Evolutionary conservation across 441 rosid species (phyloP).

Genomic region (Mallotus japonicus): DNA sequence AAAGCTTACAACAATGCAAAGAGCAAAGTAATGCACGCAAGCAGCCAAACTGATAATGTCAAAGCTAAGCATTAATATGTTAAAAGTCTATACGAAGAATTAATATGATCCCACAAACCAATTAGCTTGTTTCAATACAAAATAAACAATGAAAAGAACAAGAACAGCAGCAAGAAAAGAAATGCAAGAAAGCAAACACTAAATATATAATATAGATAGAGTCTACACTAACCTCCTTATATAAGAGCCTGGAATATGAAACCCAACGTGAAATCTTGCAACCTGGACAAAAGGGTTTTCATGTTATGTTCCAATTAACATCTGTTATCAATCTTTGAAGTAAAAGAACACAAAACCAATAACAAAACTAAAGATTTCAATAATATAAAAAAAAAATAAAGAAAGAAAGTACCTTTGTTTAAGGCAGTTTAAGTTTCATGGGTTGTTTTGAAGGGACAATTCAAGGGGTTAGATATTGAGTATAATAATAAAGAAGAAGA

Average conservation of each 20-base stretch:
- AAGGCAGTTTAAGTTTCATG: conserved; percentile 30
- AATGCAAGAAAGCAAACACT: conserved; percentile 29
- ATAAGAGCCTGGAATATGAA: conserved; percentile 24
- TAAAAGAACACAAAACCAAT: conserved; percentile 19
- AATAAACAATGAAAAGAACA: conserved; percentile 26
- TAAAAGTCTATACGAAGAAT: conserved; percentile 20
- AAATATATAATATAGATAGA: conserved; percentile 20
- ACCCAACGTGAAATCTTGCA: conserved; percentile 36
- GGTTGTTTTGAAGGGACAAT: conserved; percentile 10
- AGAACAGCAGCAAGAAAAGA: neutral
- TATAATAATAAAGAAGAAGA: neutral
- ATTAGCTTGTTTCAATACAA: conserved; percentile 21
- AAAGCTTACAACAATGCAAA: conserved; percentile 21
- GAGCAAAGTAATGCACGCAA: conserved; percentile 19
- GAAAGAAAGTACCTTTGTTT: conserved; percentile 16
- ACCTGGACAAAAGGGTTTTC: conserved; percentile 37
- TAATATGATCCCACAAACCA: conserved; percentile 32
- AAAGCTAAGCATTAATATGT: conserved; percentile 31
- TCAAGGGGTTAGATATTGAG: neutral
- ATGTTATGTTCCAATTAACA: conserved; percentile 33
- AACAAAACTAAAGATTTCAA: conserved; percentile 21
- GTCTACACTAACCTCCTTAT: conserved; percentile 21
- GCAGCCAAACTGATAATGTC: conserved; percentile 31
- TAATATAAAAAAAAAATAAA: conserved; percentile 12
- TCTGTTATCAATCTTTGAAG: conserved; percentile 23